A percentile compares a stretch with the other conserved stretches of the same genome.
Evolutionary conservation across 257 asterid genomes (phyloP).

Genomic region (Rubia yunnanensis): DNA sequence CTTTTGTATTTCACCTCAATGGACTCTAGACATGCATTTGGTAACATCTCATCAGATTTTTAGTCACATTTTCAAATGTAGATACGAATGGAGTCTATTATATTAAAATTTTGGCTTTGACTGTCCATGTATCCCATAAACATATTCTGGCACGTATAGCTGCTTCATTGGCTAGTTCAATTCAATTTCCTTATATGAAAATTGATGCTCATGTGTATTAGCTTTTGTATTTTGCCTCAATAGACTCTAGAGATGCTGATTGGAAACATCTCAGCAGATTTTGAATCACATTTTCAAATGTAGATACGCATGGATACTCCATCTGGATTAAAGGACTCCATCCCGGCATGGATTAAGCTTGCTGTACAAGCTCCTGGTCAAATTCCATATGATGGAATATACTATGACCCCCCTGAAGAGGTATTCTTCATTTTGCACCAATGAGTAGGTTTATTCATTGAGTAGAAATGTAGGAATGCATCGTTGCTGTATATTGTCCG

Average conservation of each 20-base stretch:
- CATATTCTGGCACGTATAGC: too few relatives aligned
- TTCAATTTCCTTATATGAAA: too few relatives aligned
- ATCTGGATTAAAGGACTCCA: constrained; percentile 90
- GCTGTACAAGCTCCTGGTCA: constrained; percentile 95
- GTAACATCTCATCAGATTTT: too few relatives aligned
- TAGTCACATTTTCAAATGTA: too few relatives aligned
- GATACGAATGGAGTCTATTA: too few relatives aligned
- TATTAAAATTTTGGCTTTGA: too few relatives aligned
- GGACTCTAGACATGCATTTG: too few relatives aligned
- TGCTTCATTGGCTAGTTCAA: too few relatives aligned
- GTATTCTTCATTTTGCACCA: constrained; percentile 27
- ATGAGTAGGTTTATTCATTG: neutral
- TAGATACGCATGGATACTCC: constrained; percentile 99
- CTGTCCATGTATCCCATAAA: too few relatives aligned
- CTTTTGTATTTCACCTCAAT: too few relatives aligned
- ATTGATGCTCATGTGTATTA: too few relatives aligned
- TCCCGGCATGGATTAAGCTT: constrained; percentile 97
- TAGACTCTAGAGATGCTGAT: neutral
- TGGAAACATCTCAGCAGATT: neutral
- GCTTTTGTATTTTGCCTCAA: too few relatives aligned
- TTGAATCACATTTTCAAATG: constrained; percentile 20
- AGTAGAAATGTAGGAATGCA: neutral
- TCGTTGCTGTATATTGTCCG: neutral
- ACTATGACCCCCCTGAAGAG: constrained; percentile 98
- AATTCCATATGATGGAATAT: constrained; percentile 87